Base-by-base conservation (phyloP, 2,329 filamentous ascomycete genomes). In the Mollisiaceae sp. region DNA sequence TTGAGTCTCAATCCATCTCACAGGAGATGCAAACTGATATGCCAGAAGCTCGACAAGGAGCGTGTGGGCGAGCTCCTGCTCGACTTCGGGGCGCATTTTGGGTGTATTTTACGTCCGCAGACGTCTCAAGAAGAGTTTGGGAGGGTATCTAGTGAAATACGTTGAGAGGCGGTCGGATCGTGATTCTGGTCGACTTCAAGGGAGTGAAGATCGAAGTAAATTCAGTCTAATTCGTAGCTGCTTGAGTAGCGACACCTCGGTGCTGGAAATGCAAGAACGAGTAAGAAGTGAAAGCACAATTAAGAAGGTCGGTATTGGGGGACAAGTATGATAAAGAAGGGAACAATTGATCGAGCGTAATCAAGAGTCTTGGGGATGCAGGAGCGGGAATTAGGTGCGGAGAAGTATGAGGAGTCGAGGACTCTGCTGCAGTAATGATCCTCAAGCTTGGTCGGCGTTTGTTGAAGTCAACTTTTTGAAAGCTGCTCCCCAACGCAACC, bases 1-100 rank as follows among this genome's bases (percentile, higher is more conserved):
- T 82, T 99, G 95, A 63, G 95, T 99, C 83, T 99, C 95, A 81
- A 99, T 99, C 95, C 95, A 99, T 89, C 95, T 90, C 75, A 99
- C 95, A 59, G 95, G 95, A 62, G 94, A 98, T 75, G 95, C 95
- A 80, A 99, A 99, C 79, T 99, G 95, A 82, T 98, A 99, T 84
- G 95, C 95, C 74, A 99, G 89, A 71, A 99, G 92, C 89, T 99
- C 95, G 72, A 99, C 92, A 78, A 99, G 91, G 81, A 99, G 88
- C 73, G 94, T 98, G 82, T 99, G 94, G 77, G 95, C 91, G 80
- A 99, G 92, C 85, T 99, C 95, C 83, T 99, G 95, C 89, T 99
- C 94, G 81, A 98, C 86, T 88, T 99, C 95, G 80, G 95, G 95
- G 85, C 92, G 92, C 94, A 98, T 98, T 75, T 76, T 90, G 83